phyloP scores from a whole-genome alignment of 2,329 filamentous ascomycete genomes.

The Scortechinia acanthostroma region DNA sequence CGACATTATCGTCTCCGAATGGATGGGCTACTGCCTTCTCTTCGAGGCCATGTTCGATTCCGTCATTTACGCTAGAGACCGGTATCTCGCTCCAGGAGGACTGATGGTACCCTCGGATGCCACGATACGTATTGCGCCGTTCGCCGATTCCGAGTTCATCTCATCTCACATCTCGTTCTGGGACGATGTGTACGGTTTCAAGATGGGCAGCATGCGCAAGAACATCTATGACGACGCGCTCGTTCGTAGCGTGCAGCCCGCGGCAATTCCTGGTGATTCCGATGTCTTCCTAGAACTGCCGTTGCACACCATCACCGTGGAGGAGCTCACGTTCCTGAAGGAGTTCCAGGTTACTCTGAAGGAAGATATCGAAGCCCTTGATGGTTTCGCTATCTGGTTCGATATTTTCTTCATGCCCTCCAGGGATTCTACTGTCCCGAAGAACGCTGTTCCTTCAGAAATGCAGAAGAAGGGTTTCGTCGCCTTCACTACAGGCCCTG shows the following conservation, averaged over 20 bases:
- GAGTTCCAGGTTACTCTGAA: slow-evolving; percentile 57
- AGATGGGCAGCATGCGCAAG: slow-evolving; percentile 84
- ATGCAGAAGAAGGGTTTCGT: slow-evolving; percentile 61
- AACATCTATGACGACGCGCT: slow-evolving; percentile 77
- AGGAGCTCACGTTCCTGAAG: slow-evolving; percentile 71
- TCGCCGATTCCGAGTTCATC: slow-evolving; percentile 72
- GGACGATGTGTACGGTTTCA: slow-evolving; percentile 88
- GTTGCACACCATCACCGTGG: slow-evolving; percentile 63
- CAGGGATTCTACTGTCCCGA: slow-evolving; percentile 33
- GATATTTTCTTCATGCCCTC: slow-evolving; percentile 81
- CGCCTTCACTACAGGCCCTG: slow-evolving; percentile 84
- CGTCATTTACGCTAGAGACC: slow-evolving; percentile 80
- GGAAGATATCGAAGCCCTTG: slow-evolving; percentile 60
- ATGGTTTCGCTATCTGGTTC: slow-evolving; percentile 88
- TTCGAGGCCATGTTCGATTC: slow-evolving; percentile 96
- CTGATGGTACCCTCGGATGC: slow-evolving; percentile 82
- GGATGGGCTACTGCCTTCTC: slow-evolving; percentile 92
- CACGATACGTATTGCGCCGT: slow-evolving; percentile 74
- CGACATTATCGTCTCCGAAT: slow-evolving; percentile 92
- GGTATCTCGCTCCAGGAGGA: slow-evolving; percentile 73
- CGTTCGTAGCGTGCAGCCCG: slow-evolving; percentile 62
- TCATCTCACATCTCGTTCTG: slow-evolving; percentile 77
- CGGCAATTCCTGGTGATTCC: slow-evolving; percentile 49
- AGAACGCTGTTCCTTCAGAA: slow-evolving; percentile 46
- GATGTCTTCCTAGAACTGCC: slow-evolving; percentile 69